Evolutionary conservation across 176 grass and related monocot genomes (phyloP), one percentile per base, ranked within the genome.

Genomic region (Oryza rufipogon): DNA sequence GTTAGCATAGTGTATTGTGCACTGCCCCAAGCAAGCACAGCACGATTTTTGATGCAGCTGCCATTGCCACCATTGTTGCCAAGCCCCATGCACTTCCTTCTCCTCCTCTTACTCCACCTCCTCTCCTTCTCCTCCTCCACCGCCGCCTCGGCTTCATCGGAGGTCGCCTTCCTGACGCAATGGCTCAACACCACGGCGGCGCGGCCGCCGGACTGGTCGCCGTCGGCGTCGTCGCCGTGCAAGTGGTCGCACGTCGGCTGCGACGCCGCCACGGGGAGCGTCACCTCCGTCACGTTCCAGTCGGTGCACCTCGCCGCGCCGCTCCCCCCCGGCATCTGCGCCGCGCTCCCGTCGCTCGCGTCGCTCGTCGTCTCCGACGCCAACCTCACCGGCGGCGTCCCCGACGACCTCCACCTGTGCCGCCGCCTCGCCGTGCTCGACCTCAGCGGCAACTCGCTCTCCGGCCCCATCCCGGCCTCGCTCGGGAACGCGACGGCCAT

Each of bases 211-310:
- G 91, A 98, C 70, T 98, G 96, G 96, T 84, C 87, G 11, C 86
- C 91, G 6, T 16, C 87, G 9, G 34, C 90, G 0, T 2, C 82
- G 3, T 91, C 89, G 3, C 93, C 96, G 5, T 98, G 96, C 91
- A 90, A 84, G 34, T 98, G 96, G 96, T 95, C 80, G 11, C 96
- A 96, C 82, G 33, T 98, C 42, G 48, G 68, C 15, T 95, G 96
- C 83, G 80, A 73, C 64, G 36, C 33, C 41, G 54, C 22, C 32
- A 75, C 64, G 0, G 72, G 45, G 7, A 14, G 16, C 0, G 87
- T 95, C 7, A 83, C 89, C 1, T 70, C 83, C 19, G 34, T 98
- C 7, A 87, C 66, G 5, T 90, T 98, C 64, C 93, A 91, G 77
- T 98, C 93, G n/a, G 83, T 96, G 4, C 93, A 83, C 64, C 91